Base-by-base conservation (phyloP, 2,329 filamentous ascomycete genomes). In the Alternaria solani region DNA sequence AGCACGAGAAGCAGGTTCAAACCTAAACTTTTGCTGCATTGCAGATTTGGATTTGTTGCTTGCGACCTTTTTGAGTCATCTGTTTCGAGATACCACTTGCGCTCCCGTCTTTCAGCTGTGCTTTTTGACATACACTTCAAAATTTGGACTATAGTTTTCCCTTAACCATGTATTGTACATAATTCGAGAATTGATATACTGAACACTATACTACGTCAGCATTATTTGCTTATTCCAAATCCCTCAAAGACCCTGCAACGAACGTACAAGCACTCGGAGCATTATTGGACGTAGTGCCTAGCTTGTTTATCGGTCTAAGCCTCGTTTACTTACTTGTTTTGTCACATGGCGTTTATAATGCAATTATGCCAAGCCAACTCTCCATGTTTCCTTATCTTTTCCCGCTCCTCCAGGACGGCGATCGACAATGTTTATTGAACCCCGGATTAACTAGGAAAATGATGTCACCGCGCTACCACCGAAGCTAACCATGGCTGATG, bases 1-100 rank as follows among this genome's bases (percentile, higher is more conserved):
- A 85, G 70, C 80, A 84, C 71, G 68, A 72, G 64, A 72, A 72
- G 63, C 60, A 63, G 47, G 58, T 51, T 8, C 58, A 57, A 7
- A 59, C 60, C 25, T 65, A 62, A 55, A 36, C 23, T 46, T 20
- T 57, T 55, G 48, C 53, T 48, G 68, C 42, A 32, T 53, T 59
- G 43, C 61, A 57, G 55, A 55, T 64, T 42, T 56, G 26, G 55
- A 53, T 57, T 53, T 56, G 54, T 49, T 62, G 43, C 52, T 57
- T 59, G 52, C 53, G 44, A 54, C 43, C 49, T 58, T 53, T 42
- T 57, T 42, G 58, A 70, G 63, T 65, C 41, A 59, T 70, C 68
- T 67, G 68, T 75, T 75, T 60, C 51, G 66, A 72, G 71, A 75
- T 76, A 75, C 72, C 73, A 75, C 65, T 44, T 63, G 66, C 63